Conservation (phyloP, 495 filamentous ascomycete genomes). For the Aspergillus sparsus region DNA sequence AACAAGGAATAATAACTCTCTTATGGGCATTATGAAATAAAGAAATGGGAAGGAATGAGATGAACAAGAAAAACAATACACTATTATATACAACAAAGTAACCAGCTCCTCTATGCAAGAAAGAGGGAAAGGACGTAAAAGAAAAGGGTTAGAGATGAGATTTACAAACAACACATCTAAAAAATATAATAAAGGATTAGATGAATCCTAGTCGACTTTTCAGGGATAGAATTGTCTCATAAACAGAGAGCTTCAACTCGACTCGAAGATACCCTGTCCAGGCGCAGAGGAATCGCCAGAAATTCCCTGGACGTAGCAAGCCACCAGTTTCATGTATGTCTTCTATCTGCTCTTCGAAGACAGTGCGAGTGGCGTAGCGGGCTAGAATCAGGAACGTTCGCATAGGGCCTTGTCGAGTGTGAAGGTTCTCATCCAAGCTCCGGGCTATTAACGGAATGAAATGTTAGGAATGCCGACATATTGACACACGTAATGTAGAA, state of each 20-base stretch:
- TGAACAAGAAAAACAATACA: conserved; percentile 15
- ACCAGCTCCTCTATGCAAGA: conserved; percentile 36
- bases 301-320: conserved; percentile 54
- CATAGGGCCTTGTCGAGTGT: conserved; percentile 84
- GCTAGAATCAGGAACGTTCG: conserved; percentile 93
- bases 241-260: conserved; percentile 62
- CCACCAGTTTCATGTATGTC: conserved; percentile 60
- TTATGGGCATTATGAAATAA: neutral
- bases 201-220: conserved; percentile 43
- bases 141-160: conserved; percentile 8
- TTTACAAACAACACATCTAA: neutral
- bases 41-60: conserved; percentile 1
- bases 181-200: conserved; percentile 4
- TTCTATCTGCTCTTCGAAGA: conserved; percentile 86
- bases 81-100: conserved; percentile 24
- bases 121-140: conserved; percentile 28
- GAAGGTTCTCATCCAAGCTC: conserved; percentile 89
- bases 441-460: conserved; percentile 54
- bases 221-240: conserved; percentile 55
- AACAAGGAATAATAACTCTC: neutral
- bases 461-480: neutral
- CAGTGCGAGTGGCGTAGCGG: conserved; percentile 83
- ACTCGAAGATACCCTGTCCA: conserved; percentile 62
- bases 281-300: conserved; percentile 56
- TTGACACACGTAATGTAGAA: too few relatives aligned